These are phyloP conservation scores for Agaricales sp. DNA, from an alignment of 1,284 basidiomycete species.

Conservation along the genomic window DNA sequence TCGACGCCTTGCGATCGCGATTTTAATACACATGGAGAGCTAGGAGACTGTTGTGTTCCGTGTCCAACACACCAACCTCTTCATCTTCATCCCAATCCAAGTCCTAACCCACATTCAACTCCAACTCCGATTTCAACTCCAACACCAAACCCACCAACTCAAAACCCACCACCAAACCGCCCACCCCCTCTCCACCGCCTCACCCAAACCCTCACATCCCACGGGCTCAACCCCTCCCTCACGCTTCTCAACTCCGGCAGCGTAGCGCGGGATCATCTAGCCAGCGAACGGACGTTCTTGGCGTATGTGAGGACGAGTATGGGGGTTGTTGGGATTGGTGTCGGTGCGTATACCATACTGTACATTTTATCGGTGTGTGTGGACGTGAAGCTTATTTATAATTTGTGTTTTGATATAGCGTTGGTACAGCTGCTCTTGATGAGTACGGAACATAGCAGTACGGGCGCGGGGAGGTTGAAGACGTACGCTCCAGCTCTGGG, in stretches of 20 bases:
- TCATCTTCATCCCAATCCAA: too few relatives aligned
- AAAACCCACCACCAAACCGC: neutral
- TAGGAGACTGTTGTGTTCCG: too few relatives aligned
- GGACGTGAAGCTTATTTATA: neutral
- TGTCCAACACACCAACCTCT: too few relatives aligned
- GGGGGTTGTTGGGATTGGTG: slow-evolving; percentile 33
- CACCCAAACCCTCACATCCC: neutral
- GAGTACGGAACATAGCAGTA: slow-evolving; percentile 19
- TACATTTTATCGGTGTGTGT: neutral
- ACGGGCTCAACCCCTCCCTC: slow-evolving; percentile 16
- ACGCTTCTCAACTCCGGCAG: slow-evolving; percentile 31
- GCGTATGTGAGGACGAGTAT: slow-evolving; percentile 40
- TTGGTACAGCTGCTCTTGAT: slow-evolving; percentile 46
- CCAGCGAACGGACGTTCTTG: slow-evolving; percentile 37
- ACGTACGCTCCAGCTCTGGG: slow-evolving; percentile 42
- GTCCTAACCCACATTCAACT: too few relatives aligned
- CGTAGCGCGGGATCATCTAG: slow-evolving; percentile 38
- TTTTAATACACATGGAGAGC: too few relatives aligned
- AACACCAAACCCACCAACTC: too few relatives aligned
- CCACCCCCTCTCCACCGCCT: neutral
- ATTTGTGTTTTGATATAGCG: slow-evolving; percentile 19
- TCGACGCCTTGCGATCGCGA: too few relatives aligned
- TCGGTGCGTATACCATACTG: slow-evolving; percentile 22
- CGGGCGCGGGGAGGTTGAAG: slow-evolving; percentile 9
- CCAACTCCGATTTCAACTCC: too few relatives aligned